These are phyloP conservation scores for Delphinella strobiligena DNA, from an alignment of 2,329 filamentous ascomycete genomes.

Conservation along the genomic window DNA sequence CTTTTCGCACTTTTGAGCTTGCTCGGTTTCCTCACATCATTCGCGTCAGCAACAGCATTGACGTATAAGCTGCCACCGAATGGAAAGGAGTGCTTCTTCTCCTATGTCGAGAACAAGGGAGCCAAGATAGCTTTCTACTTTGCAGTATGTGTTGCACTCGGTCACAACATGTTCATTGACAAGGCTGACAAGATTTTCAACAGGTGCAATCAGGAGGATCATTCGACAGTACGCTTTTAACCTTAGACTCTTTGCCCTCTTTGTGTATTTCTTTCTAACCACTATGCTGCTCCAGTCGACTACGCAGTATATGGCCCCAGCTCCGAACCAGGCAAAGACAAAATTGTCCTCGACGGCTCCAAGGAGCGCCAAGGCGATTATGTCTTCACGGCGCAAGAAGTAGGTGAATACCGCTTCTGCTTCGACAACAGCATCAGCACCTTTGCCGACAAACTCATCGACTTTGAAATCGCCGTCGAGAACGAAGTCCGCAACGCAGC, in stretches of 20 bases:
- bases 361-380: conserved; percentile 96
- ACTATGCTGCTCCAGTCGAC: conserved; percentile 46
- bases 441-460: conserved; percentile 88
- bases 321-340: conserved; percentile 37
- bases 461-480: conserved; percentile 96
- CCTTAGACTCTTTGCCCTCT: not conserved
- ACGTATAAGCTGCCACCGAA: conserved; percentile 85
- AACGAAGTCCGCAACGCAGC: conserved; percentile 66
- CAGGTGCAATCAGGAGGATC: conserved; percentile 96
- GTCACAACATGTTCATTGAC: not conserved
- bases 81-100: conserved; percentile 94
- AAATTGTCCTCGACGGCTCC: conserved; percentile 68
- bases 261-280: conserved; percentile 7
- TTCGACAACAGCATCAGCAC: conserved; percentile 99
- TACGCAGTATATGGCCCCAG: conserved; percentile 76
- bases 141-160: conserved; percentile 50
- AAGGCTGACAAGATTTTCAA: not conserved
- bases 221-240: conserved; percentile 38
- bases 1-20: conserved; percentile 17
- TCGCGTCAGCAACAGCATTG: conserved; percentile 75
- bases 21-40: conserved; percentile 55
- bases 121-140: conserved; percentile 98
- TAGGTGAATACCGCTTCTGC: conserved; percentile 91
- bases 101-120: conserved; percentile 61
- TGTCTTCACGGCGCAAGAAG: conserved; percentile 82